Percentiles rank a stretch among this genome's conserved stretches.
Evolutionary conservation across 169 alveolate genomes (phyloP).

Genomic region (Eimeria zaria): DNA sequence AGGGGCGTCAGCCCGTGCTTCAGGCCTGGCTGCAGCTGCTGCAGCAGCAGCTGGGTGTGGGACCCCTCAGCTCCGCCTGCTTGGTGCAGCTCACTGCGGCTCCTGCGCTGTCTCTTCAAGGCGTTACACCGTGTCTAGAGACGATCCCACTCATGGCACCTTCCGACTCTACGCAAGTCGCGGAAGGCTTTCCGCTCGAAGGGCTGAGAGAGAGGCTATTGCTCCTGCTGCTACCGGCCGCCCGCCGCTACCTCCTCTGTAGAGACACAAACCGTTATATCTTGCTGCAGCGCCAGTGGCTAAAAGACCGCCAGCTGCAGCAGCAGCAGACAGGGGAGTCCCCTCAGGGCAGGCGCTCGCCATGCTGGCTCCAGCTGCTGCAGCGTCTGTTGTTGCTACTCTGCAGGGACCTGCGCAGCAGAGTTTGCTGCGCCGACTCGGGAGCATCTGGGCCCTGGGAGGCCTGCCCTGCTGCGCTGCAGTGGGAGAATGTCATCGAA

Average conservation of each 20-base stretch:
- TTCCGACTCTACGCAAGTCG: neutral
- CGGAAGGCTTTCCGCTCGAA: neutral
- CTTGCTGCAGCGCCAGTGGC: slow-evolving; percentile 59
- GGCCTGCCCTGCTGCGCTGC: slow-evolving; percentile 10
- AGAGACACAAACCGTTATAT: slow-evolving; percentile 32
- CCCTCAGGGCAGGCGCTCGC: neutral
- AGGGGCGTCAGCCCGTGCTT: slow-evolving; percentile 6
- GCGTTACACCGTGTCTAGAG: neutral
- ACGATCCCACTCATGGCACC: neutral
- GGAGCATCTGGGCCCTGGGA: slow-evolving; percentile 48
- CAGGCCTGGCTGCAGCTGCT: slow-evolving; percentile 50
- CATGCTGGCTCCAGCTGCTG: slow-evolving; percentile 47
- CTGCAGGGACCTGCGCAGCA: slow-evolving; percentile 60
- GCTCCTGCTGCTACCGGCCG: slow-evolving; percentile 65
- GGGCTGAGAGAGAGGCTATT: slow-evolving; percentile 45
- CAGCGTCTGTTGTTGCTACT: slow-evolving; percentile 43
- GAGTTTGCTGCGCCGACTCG: neutral
- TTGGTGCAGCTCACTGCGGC: slow-evolving; percentile 27
- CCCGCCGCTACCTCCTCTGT: slow-evolving; percentile 48
- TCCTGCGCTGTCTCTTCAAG: neutral
- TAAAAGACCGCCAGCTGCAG: slow-evolving; percentile 37
- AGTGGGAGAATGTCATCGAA: slow-evolving; percentile 62
- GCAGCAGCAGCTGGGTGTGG: slow-evolving; percentile 47
- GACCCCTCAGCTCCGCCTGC: slow-evolving; percentile 55
- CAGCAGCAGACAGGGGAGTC: neutral